Base-by-base conservation (phyloP, 164 flowering plant genomes). In the Umbilicus rupestris region DNA sequence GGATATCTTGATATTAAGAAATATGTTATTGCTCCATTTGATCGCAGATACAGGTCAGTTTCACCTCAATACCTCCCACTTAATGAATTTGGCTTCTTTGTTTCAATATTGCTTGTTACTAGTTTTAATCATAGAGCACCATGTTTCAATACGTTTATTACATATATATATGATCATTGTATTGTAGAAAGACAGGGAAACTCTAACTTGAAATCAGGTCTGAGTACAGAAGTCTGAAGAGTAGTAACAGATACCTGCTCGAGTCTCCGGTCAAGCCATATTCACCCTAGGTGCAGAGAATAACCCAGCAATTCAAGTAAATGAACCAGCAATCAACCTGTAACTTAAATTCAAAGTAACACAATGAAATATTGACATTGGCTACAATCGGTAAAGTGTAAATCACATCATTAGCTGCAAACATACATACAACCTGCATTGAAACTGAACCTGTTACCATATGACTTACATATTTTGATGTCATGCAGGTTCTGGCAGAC, bases 401-500 rank as follows among this genome's bases (percentile, higher is more conserved):
- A 52, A 22, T 26, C 14, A 52, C 11, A 24, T 24, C 58, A 20
- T 0, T n/a, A 1, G 28, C 33, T 2, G 35, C 7, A 60, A 35
- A 35, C 7, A 4, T 62, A 12, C 20, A 33, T 62, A 12, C 20
- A 33, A 15, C 37, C n/a, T 10, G 12, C 19, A 15, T 12, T 24
- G 39, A n/a, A 14, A 9, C 44, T 12, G 0, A 24, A 41, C 17
- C 49, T 39, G 30, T 41, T 67, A 42, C 46, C 70, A 26, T 15
- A 20, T 58, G 3, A 3, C 59, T 64, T 26, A 62, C 19, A 31
- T 24, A 22, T 30, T n/a, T 8, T 42, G 33, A 42, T 20, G 42
- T 30, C 65, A 33, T 71, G 75, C 81, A 90, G 97, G 71, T 74
- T 73, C 75, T 90, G 97, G 97, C 88, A 87, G 71, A 79, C 83